Evolutionary conservation across 1,284 basidiomycete species (phyloP), one percentile per base, ranked within the genome.

Genomic region (Ceratobasidium sp.): DNA sequence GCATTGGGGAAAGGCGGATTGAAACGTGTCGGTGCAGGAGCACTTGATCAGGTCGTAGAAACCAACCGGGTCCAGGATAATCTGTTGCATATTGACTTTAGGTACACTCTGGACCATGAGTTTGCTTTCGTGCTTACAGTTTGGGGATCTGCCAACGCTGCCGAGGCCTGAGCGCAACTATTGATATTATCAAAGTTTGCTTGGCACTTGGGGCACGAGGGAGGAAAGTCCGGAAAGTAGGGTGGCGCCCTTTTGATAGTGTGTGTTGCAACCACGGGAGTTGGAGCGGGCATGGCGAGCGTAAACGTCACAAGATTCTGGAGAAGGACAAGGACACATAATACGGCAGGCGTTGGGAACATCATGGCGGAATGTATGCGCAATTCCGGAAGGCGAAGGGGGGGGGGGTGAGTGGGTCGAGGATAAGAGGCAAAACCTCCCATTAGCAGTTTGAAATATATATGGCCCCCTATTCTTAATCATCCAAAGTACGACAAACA

Each of bases 1-100:
- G 77, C 90, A 92, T 83, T 91, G 89, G 39, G 90, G 89, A 79
- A 87, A 90, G 14, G 83, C 85, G 51, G 88, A 83, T 79, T 88
- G 86, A 81, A 91, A 90, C 0, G 88, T 90, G 76, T 90, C 88
- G 7, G 86, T 84, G 79, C 90, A 92, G 1, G 89, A 85, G 80
- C 90, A 91, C 80, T 88, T 85, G 79, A 91, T 90, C 43, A 89
- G 84, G 77, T 86, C 84, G 75, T 89, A 83, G 80, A 90, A 90
- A 0, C 85, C 85, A 27, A 86, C 85, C 0, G 89, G 89, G 77
- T 89, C 89, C 78, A 87, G 87, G 54, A 90, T 84, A 78, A 90
- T 83, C 89, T 90, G 54, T 51, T 41, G 14, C 63, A 13, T n/a
- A 19, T 31, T 56, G 19, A 16, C n/a, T 22, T 1, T 19, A 14